Conservation (phyloP, 2,329 filamentous ascomycete genomes). For the Alternaria solani region DNA sequence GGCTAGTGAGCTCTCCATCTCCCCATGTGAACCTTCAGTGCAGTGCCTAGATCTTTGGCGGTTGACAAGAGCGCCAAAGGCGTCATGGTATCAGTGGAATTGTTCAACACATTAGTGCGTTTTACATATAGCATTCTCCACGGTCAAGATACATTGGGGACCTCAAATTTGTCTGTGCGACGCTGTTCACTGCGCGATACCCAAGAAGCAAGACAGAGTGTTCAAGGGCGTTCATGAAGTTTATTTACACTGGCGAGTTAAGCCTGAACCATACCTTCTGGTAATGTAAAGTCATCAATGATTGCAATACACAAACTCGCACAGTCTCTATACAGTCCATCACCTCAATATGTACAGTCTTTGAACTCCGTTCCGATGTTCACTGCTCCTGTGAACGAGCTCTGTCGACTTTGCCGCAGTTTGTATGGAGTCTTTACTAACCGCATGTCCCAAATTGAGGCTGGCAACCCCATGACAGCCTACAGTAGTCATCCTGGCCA, state of each 20-base stretch:
- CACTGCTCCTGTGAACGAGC: background rate
- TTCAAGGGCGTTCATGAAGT: background rate
- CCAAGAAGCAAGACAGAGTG: background rate
- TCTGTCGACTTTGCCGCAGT: background rate
- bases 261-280: background rate
- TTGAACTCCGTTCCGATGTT: background rate
- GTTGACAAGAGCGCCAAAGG: background rate
- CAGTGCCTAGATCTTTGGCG: background rate
- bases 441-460: conserved; percentile 33
- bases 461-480: conserved; percentile 29
- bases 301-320: background rate
- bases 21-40: background rate
- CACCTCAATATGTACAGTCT: background rate
- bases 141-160: background rate
- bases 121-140: background rate
- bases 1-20: background rate
- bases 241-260: background rate
- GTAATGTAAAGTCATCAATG: background rate
- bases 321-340: background rate
- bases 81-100: background rate
- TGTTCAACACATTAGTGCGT: background rate
- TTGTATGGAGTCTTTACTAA: background rate
- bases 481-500: conserved; percentile 31
- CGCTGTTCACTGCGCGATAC: background rate
- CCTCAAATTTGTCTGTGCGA: background rate